A percentile compares a stretch with the other conserved stretches of the same genome.
These are phyloP conservation scores for Mucor plumbeus DNA, from an alignment of 371 early-diverging fungal genomes.

Conservation along the genomic window DNA sequence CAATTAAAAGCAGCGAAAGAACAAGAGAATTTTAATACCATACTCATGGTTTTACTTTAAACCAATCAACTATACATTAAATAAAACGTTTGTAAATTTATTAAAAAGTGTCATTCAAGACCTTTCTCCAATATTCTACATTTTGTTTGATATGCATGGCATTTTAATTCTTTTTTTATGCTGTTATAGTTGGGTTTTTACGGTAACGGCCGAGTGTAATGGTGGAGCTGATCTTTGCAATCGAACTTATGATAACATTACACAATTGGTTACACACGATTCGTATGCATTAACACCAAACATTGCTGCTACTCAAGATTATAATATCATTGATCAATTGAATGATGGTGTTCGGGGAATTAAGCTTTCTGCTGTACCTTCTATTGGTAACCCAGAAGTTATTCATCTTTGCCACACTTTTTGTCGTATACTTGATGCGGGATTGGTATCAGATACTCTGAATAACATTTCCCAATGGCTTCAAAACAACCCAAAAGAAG, in stretches of 20 bases:
- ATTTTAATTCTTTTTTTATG: neutral
- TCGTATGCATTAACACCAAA: slow-evolving; percentile 63
- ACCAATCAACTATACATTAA: neutral
- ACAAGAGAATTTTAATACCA: neutral
- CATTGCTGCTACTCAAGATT: slow-evolving; percentile 68
- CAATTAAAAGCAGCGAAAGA: neutral
- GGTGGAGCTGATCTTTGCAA: slow-evolving; percentile 68
- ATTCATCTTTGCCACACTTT: slow-evolving; percentile 71
- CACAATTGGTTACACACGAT: slow-evolving; percentile 73
- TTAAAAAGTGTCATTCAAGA: neutral
- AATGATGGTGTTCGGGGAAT: slow-evolving; percentile 75
- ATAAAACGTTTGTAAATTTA: neutral
- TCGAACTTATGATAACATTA: slow-evolving; percentile 58
- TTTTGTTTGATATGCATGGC: neutral
- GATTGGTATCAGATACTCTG: slow-evolving; percentile 54
- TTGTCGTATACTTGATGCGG: slow-evolving; percentile 67
- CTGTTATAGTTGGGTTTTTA: neutral
- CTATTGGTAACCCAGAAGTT: slow-evolving; percentile 40
- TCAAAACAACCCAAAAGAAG: slow-evolving; percentile 64
- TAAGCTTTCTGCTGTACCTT: slow-evolving; percentile 70
- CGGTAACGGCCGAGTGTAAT: slow-evolving; percentile 58
- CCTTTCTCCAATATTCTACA: neutral
- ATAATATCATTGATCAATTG: slow-evolving; percentile 62
- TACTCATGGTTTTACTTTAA: neutral
- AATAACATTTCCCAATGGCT: slow-evolving; percentile 58